Base-by-base conservation (phyloP, 805 yeast genomes). In the Nakazawaea anatomiae region DNA sequence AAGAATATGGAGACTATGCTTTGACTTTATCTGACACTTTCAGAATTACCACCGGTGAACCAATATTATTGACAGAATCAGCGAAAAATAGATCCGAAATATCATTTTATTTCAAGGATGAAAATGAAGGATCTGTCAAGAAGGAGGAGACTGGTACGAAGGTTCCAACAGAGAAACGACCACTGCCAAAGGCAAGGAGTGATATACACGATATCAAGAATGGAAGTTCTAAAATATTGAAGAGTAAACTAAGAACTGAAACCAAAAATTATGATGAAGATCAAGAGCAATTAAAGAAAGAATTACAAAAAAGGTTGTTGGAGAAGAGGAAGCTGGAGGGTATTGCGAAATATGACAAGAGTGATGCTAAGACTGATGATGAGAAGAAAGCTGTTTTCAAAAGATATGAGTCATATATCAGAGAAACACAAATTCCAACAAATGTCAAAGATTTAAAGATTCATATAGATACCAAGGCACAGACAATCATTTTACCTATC, bases 391-490 rank as follows among this genome's bases (percentile, higher is more conserved):
- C 84, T 3, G 84, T 83, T n/a, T 91, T 92, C 75, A 89, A 88
- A 62, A 87, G 87, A 64, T 94, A 88, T 68, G 99, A 92, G 71
- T 90, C 98, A 0, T 92, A 92, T 67, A 83, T 91, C 47, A 78
- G 97, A 60, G 99, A 92, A 64, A 75, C 94, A 3, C 98, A 94
- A 73, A 84, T 92, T 55, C 98, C 99, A 40, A 69, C 74, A 38
- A 79, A 79, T 59, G 95, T 90, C 18, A 81, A 84, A 60, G 97
- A 91, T 64, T 74, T 94, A 65, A 83, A 83, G 63, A 82, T 92
- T 54, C 91, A 86, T 64, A 90, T 94, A 52, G 99, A 92, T 65
- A 76, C 81, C 65, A 89, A 87, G 61, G 79, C 87, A 52, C 97
- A 91, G 69, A 87, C 97, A 1, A 86, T 92, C 51, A 80, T 92